phyloP scores from a whole-genome alignment of 148 eudicot species.

The Rhododendron ovatum region DNA sequence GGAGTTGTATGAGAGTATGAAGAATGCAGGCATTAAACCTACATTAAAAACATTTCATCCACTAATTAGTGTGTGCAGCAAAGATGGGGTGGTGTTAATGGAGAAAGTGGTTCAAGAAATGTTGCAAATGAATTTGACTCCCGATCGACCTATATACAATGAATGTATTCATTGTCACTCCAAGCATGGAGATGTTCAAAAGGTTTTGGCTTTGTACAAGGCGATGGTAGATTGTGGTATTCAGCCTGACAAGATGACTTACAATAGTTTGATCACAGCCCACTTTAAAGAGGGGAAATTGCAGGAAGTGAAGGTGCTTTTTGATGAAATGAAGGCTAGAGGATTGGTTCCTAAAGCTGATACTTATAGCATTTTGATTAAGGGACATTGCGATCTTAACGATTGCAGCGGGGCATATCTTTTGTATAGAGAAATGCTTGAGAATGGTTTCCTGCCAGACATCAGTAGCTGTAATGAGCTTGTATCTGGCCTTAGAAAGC shows the following conservation, averaged over 20 bases:
- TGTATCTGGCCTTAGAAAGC: slow-evolving; percentile 51
- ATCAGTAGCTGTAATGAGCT: slow-evolving; percentile 50
- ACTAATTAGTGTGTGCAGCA: slow-evolving; percentile 37
- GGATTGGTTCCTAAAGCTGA: slow-evolving; percentile 55
- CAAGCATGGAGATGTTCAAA: slow-evolving; percentile 48
- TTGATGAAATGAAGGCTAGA: slow-evolving; percentile 58
- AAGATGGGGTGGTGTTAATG: slow-evolving; percentile 24
- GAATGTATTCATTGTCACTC: slow-evolving; percentile 53
- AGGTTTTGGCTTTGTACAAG: slow-evolving; percentile 33
- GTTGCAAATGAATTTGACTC: slow-evolving; percentile 40
- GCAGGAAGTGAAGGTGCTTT: slow-evolving; percentile 41
- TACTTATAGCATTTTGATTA: slow-evolving; percentile 56
- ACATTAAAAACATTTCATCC: slow-evolving; percentile 62
- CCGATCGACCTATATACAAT: slow-evolving; percentile 66
- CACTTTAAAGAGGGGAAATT: slow-evolving; percentile 42
- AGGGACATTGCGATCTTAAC: slow-evolving; percentile 52
- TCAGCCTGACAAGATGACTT: slow-evolving; percentile 64
- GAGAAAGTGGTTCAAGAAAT: slow-evolving; percentile 58
- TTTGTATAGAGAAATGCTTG: slow-evolving; percentile 71
- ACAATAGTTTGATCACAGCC: slow-evolving; percentile 59
- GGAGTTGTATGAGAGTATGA: slow-evolving; percentile 59
- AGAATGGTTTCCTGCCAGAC: slow-evolving; percentile 39
- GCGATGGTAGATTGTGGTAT: slow-evolving; percentile 57
- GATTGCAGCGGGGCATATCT: slow-evolving; percentile 46
- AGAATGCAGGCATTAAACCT: slow-evolving; percentile 54